phyloP scores from a whole-genome alignment of 345 rosid species.

The rapeseed (Brassica napus) region Da-Ae NC_063439.1:8653501-8654000 shows the following conservation, averaged over 20 bases:
- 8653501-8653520: neutral
- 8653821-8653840: conserved; percentile 2
- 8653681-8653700: conserved; percentile 13
- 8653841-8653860: neutral
- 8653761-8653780: neutral
- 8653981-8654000: too few relatives aligned
- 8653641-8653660: neutral
- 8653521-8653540: neutral
- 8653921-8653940: too few relatives aligned
- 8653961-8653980: too few relatives aligned
- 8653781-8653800: neutral
- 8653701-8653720: conserved; percentile 8
- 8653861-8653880: too few relatives aligned
- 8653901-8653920: too few relatives aligned
- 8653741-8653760: conserved; percentile 26
- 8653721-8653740: conserved; percentile 31
- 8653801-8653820: neutral
- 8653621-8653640: conserved; percentile 25
- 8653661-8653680: conserved; percentile 29
- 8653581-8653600: conserved; percentile 28
- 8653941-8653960: too few relatives aligned
- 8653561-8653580: neutral
- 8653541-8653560: neutral
- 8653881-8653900: too few relatives aligned
- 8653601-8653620: neutral